Evolutionary conservation across 1,139 yeast genomes (phyloP).

Genomic region (Sugiyamaella japonica): DNA sequence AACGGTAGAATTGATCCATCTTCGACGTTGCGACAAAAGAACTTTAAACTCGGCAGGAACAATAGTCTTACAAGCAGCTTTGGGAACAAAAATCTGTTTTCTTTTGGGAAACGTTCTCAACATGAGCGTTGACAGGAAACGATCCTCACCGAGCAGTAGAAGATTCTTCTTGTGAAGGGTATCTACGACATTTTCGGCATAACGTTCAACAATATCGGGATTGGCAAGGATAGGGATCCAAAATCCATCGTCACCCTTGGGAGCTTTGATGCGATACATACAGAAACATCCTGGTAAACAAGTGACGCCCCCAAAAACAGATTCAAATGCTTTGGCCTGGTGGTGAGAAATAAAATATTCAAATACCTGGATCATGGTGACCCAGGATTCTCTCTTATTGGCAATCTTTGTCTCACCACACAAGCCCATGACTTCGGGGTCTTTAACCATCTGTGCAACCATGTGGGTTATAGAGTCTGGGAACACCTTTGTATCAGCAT

Average conservation of each 20-base stretch:
- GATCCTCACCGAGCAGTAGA: constrained; percentile 88
- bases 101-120: constrained; percentile 90
- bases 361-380: constrained; percentile 91
- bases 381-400: constrained; percentile 85
- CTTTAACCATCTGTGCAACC: constrained; percentile 90
- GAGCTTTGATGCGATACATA: constrained; percentile 91
- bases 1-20: constrained; percentile 98
- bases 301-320: constrained; percentile 94
- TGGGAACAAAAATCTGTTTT: constrained; percentile 88
- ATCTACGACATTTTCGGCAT: constrained; percentile 83
- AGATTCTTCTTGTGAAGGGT: constrained; percentile 90
- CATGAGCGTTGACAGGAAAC: constrained; percentile 86
- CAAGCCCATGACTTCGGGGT: constrained; percentile 88
- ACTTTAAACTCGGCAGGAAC: constrained; percentile 85
- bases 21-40: constrained; percentile 88
- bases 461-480: constrained; percentile 92
- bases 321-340: constrained; percentile 93
- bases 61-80: constrained; percentile 92
- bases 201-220: constrained; percentile 94
- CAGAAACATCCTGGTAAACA: constrained; percentile 98
- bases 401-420: constrained; percentile 98
- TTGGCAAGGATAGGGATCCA: constrained; percentile 97
- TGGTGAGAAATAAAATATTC: constrained; percentile 96
- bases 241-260: constrained; percentile 84
- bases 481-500: constrained; percentile 91